Evolutionary conservation across 495 filamentous ascomycete genomes (phyloP).

Genomic region (Hypoxylon intermedium): DNA sequence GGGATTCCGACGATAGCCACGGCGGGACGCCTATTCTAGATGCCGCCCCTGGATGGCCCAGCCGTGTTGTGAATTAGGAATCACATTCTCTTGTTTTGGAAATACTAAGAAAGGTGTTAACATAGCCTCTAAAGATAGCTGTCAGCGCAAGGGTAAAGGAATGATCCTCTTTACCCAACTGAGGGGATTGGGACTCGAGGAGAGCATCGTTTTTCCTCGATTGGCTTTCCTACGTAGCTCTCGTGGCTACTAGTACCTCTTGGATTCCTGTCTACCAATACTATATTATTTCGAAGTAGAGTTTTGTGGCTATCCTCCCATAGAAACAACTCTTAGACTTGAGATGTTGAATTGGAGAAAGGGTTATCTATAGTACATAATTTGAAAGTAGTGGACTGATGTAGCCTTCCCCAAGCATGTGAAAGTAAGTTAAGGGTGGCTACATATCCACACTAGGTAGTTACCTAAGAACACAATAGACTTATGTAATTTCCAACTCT

Average conservation of each 20-base stretch:
- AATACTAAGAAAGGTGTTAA: conserved; percentile 1
- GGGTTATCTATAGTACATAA: too few species aligned
- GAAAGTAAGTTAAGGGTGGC: too few species aligned
- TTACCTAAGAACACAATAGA: too few species aligned
- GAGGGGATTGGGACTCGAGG: not conserved
- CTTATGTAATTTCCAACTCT: not conserved
- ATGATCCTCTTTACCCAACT: not conserved
- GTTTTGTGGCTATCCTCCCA: not conserved
- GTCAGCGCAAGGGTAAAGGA: not conserved
- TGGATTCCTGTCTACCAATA: too few species aligned
- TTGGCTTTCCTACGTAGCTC: too few species aligned
- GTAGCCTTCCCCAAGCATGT: too few species aligned
- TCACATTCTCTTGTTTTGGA: not conserved
- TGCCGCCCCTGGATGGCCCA: not conserved
- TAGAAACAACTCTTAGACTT: not conserved
- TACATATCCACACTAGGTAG: too few species aligned
- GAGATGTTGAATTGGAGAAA: not conserved
- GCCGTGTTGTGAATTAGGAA: not conserved
- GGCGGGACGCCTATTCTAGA: conserved; percentile 12
- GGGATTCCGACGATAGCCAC: conserved; percentile 13
- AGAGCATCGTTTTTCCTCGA: not conserved
- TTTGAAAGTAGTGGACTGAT: too few species aligned
- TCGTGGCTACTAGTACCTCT: too few species aligned
- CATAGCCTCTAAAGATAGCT: not conserved
- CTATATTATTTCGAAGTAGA: too few species aligned